Evolutionary conservation across 495 filamentous ascomycete genomes (phyloP), one percentile per base, ranked within the genome.

Genomic region (Diplogelasinospora grovesii): DNA sequence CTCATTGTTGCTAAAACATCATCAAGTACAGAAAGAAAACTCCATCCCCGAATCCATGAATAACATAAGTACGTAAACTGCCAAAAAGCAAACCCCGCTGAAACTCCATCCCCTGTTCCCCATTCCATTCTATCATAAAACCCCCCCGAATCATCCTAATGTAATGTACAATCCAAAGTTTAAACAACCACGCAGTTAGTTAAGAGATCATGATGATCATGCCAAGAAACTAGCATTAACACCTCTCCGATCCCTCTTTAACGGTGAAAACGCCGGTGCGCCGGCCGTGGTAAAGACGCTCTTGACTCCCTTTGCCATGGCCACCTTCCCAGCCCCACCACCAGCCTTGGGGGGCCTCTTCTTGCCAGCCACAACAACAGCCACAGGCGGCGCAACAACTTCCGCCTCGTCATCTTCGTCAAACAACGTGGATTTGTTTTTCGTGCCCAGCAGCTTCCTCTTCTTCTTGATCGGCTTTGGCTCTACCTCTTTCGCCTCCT

Each of bases 231-330:
- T 76, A 50, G 72, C 71, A 27, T 66, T 65, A 10, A 71, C 64
- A 33, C 64, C 64, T 56, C 75, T 82, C 50, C 77, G 78, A 48
- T 92, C 81, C 62, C 74, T 78, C 66, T 95, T 95, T 40, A 95
- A 60, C 5, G 89, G 89, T 25, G 82, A 86, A 58, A 95, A 93
- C 19, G 66, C 62, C 37, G 64, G 56, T 43, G 73, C 63, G 4
- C 55, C 59, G n/a, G n/a, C n/a, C n/a, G n/a, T n/a, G n/a, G n/a
- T n/a, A 40, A 61, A 64, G 1, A 65, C 57, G 23, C 56, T 69
- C 36, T 53, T 63, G 35, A 35, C 15, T 30, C 39, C 46, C 31
- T 39, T 50, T 8, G 38, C 47, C 34, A 41, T 23, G 6, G 49
- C 47, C 38, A 52, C 65, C 16, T 47, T 49, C 0, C 46, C 36